A percentile compares a stretch with the other conserved stretches of the same genome.
Evolutionary conservation across 83 land plant species (phyloP).

Genomic region (Larix sibirica): DNA sequence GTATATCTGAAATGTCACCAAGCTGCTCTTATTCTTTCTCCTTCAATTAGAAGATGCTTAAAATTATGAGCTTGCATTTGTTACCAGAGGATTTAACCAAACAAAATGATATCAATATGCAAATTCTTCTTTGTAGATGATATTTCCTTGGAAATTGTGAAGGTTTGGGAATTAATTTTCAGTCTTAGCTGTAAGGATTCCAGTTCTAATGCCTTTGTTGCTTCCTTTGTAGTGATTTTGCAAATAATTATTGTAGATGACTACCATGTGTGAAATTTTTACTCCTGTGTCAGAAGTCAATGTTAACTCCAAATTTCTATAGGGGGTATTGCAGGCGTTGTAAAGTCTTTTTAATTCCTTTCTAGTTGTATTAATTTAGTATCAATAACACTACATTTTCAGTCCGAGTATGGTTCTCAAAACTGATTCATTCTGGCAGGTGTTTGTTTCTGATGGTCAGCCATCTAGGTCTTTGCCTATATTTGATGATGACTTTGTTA

Average conservation of each 20-base stretch:
- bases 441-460: constrained; percentile 31
- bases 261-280: neutral
- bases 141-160: neutral
- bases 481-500: constrained; percentile 36
- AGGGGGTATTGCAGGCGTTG: neutral
- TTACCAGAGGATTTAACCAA: neutral
- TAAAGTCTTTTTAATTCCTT: neutral
- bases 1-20: too few relatives aligned
- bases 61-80: neutral
- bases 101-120: neutral
- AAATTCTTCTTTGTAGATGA: neutral
- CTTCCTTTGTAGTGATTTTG: neutral
- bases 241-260: neutral
- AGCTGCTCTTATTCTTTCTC: neutral
- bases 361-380: neutral
- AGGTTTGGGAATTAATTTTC: neutral
- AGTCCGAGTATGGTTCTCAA: neutral
- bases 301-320: neutral
- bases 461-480: constrained; percentile 20
- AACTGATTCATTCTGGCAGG: constrained; percentile 19
- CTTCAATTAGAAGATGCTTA: neutral
- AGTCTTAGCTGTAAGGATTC: neutral
- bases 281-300: neutral
- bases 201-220: neutral
- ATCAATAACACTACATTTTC: neutral